Percentiles rank a stretch among this genome's conserved stretches.
These are phyloP conservation scores for Glycine soja DNA, from an alignment of 306 rosid genomes.

Conservation along the genomic window DNA sequence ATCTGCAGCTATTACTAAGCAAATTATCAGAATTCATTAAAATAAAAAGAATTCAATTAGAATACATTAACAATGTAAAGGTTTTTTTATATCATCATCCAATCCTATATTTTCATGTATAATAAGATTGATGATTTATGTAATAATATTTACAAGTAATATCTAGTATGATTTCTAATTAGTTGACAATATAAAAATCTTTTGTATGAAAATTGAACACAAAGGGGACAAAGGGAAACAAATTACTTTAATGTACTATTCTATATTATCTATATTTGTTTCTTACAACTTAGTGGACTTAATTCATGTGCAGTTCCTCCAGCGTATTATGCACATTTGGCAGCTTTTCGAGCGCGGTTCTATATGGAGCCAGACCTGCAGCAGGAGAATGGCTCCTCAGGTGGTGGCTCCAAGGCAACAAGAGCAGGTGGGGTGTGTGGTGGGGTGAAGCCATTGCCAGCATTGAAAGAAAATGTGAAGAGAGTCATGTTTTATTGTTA, in stretches of 20 bases:
- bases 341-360: slow-evolving; percentile 94
- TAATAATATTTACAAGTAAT: not conserved
- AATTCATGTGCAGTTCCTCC: slow-evolving; percentile 78
- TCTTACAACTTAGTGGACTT: slow-evolving; percentile 15
- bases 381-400: slow-evolving; percentile 71
- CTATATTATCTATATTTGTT: not conserved
- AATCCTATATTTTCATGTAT: not conserved
- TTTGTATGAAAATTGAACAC: not conserved
- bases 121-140: not conserved
- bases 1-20: not conserved
- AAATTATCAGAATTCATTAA: not conserved
- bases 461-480: slow-evolving; percentile 92
- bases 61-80: not conserved
- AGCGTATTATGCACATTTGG: slow-evolving; percentile 96
- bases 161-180: not conserved
- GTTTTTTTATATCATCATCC: not conserved
- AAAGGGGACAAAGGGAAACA: not conserved
- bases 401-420: slow-evolving; percentile 57
- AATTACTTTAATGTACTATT: slow-evolving; percentile 37
- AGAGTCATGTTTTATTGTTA: slow-evolving; percentile 98
- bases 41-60: not conserved
- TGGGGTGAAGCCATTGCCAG: slow-evolving; percentile 92
- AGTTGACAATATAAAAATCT: not conserved
- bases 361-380: slow-evolving; percentile 87
- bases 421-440: slow-evolving; percentile 66